Base-by-base conservation (phyloP, 352 stramenopile genomes). In the Phytophthora pistaciae region DNA sequence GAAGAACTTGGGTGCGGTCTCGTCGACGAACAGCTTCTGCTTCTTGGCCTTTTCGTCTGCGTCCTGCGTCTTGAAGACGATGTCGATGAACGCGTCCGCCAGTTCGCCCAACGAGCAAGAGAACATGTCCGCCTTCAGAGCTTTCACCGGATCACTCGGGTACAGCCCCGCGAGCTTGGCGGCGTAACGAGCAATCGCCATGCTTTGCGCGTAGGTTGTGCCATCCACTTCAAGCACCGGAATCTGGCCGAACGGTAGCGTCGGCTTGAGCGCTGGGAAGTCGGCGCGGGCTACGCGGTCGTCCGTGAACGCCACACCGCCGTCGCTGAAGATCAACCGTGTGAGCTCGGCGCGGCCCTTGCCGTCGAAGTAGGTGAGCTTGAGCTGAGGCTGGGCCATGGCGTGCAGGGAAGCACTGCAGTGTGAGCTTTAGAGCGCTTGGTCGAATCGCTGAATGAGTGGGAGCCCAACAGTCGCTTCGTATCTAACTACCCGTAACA, bases 341-440 rank as follows among this genome's bases (percentile, higher is more conserved):
- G 79, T 38, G 25, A 86, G 36, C 74, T 94, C 86, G 6, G 53
- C 88, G 33, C 78, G 81, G 13, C 64, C 86, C 18, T 70, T 54
- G 40, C 64, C 23, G 54, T 89, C 63, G 56, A 93, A 92, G 79
- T 93, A 95, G 21, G 71, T 86, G 20, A 94, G 64, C 70, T 87
- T 87, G 57, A 91, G 50, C 31, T 78, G 54, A 7, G 60, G 61
- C 48, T 74, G 66, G 49, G 50, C 42, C 66, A 72, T 80, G 13
- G 66, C 20, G 42, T 9, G 40, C 0, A 20, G 5, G 14, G 27
- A 31, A 0, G 5, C 10, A 36, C 29, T 36, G 25, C 25, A 27
- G 25, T 27, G 25, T 27, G 25, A 27, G 25, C 25, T 29, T 29
- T 29, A 4, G 25, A 3, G 25, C 25, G n/a, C n/a, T n/a, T n/a